Conservation (phyloP, 306 rosid species). For the Mimosa bimucronata region DNA sequence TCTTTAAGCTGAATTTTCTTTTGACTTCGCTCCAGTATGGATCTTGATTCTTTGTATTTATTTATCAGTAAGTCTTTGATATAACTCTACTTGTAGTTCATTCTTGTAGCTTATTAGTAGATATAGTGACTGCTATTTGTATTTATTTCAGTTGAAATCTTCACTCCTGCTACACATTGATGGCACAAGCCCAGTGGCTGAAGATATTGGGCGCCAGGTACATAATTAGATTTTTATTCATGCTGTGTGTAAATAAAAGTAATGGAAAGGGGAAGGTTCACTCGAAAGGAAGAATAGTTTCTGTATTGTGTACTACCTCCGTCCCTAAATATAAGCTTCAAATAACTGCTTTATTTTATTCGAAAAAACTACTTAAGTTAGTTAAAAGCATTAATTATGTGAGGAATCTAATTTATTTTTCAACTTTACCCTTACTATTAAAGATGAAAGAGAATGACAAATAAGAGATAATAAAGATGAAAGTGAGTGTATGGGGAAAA, state of each 20-base stretch:
- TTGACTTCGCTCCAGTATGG: background rate
- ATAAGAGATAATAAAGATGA: no score
- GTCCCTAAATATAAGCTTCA: no score
- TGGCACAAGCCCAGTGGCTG: constrained; percentile 88
- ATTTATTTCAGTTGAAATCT: constrained; percentile 73
- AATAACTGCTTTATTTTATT: no score
- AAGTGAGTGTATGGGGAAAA: no score
- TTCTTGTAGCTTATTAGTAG: background rate
- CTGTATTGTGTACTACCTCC: background rate
- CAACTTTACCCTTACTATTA: no score
- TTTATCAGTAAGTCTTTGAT: background rate
- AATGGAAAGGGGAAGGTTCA: background rate
- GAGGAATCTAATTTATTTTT: no score
- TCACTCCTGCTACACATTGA: constrained; percentile 88
- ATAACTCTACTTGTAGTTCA: background rate
- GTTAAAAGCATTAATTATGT: no score
- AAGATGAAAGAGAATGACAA: no score
- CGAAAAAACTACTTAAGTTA: no score
- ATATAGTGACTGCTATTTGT: background rate
- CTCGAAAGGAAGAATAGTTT: background rate
- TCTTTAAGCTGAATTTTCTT: background rate
- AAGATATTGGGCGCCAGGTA: constrained; percentile 98
- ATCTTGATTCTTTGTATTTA: background rate
- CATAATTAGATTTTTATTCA: constrained; percentile 5
- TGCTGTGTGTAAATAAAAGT: background rate